Conservation (phyloP, 371 early-diverging fungal genomes). For the Chytridiales sp. region DNA sequence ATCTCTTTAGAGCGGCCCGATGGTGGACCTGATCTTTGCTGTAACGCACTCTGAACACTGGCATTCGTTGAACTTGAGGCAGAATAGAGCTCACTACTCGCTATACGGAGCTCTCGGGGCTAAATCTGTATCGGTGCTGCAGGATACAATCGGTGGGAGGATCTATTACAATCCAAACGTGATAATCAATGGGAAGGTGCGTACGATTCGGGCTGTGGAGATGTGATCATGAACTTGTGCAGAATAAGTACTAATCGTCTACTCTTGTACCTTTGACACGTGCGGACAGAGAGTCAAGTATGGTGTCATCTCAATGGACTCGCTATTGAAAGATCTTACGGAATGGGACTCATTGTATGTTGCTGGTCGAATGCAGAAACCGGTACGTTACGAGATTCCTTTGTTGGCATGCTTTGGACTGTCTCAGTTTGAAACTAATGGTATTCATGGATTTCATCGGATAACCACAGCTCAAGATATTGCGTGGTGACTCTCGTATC, state of each 20-base stretch:
- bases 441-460: not conserved
- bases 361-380: constrained; percentile 97
- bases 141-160: constrained; percentile 87
- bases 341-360: constrained; percentile 94
- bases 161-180: constrained; percentile 96
- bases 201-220: constrained; percentile 16
- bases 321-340: constrained; percentile 77
- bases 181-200: constrained; percentile 77
- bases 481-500: constrained; percentile 86
- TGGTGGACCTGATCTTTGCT: constrained; percentile 94
- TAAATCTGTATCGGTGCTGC: constrained; percentile 67
- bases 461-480: constrained; percentile 68
- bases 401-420: not conserved
- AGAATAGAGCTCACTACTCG: constrained; percentile 90
- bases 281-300: constrained; percentile 78
- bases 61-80: constrained; percentile 91
- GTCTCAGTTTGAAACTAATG: not conserved
- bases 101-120: constrained; percentile 66
- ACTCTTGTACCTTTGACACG: too few relatives aligned
- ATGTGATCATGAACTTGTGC: not conserved
- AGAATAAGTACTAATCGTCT: not conserved
- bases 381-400: too few relatives aligned
- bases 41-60: constrained; percentile 95
- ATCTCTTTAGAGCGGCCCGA: constrained; percentile 57
- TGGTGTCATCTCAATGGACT: constrained; percentile 91